Evolutionary conservation across 768 basidiomycete genomes (phyloP).

Genomic region (Pluteus cervinus): DNA sequence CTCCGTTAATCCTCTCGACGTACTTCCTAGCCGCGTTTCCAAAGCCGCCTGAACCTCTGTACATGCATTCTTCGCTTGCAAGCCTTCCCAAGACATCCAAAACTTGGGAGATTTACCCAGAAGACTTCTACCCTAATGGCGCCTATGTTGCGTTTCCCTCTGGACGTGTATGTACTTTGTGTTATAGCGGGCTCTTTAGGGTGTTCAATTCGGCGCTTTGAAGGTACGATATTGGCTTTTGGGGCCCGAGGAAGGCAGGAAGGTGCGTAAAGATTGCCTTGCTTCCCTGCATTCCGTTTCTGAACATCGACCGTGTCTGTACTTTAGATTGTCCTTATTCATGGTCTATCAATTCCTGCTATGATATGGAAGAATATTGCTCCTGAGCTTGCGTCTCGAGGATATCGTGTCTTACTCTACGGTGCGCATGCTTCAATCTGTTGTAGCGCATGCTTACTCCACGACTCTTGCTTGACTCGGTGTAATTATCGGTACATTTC

Average conservation of each 20-base stretch:
- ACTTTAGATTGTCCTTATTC: constrained; percentile 64
- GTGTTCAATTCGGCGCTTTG: constrained; percentile 1
- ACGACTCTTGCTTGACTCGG: neutral
- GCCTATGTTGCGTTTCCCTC: constrained; percentile 60
- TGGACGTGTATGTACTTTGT: constrained; percentile 45
- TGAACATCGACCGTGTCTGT: constrained; percentile 4
- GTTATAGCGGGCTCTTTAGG: neutral
- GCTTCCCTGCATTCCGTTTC: neutral
- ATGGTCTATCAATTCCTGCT: constrained; percentile 72
- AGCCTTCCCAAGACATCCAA: constrained; percentile 47
- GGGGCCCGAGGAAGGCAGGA: constrained; percentile 62
- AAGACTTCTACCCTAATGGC: constrained; percentile 59
- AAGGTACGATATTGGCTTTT: constrained; percentile 75
- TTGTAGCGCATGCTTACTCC: neutral
- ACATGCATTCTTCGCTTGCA: constrained; percentile 53
- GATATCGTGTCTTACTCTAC: constrained; percentile 72
- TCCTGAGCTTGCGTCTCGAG: constrained; percentile 51
- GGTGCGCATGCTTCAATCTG: constrained; percentile 31
- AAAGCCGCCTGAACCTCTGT: constrained; percentile 42
- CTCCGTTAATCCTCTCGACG: constrained; percentile 50
- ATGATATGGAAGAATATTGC: constrained; percentile 76
- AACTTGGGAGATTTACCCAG: constrained; percentile 70
- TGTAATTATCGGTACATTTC: neutral
- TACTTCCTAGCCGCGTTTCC: constrained; percentile 69
- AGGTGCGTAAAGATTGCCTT: constrained; percentile 34